Base-by-base conservation (phyloP, 2,329 filamentous ascomycete genomes). In the Parastagonospora nodorum region DNA sequence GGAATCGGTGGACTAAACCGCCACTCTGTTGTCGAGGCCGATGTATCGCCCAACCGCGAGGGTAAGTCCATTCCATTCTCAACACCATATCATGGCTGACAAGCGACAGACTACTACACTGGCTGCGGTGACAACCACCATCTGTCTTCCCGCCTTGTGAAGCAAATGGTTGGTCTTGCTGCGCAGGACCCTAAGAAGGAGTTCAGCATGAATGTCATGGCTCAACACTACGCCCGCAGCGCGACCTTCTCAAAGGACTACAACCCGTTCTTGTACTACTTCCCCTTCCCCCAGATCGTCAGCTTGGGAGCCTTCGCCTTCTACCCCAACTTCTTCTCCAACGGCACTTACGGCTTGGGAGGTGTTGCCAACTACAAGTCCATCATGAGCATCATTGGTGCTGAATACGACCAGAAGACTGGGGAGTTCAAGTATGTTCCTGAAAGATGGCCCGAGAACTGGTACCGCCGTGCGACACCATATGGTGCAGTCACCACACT, bases 381-480 rank as follows among this genome's bases (percentile, higher is more conserved):
- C 33, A 73, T 71, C 5, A 65, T 82, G 47, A 75, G 73, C 45
- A 76, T 72, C 57, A 81, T 82, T 61, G 82, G 74, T 50, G 78
- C 71, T 5, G 72, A 82, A 28, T 73, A 76, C 19, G 74, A 74
- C 16, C 53, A 66, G 32, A 64, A 73, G 5, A 69, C 78, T 4
- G 74, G 72, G 8, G 71, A 75, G 41, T 81, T 81, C 60, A 76
- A 74, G 12, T 66, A 74, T 15, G 80, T 81, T 15, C 76, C 75
- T 55, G 80, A 83, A 58, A 73, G 74, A 10, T 82, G 82, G 47
- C 80, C 80, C 0, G 74, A 79, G 39, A 82, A 82, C 66, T 83
- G 79, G 77, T 83, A 79, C 66, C 74, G 75, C 40, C 69, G 70
- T 3, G 69, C 74, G 0, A 68, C 74, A 0, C 79, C 80, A 41